Evolutionary conservation across 345 rosid genomes (phyloP), one percentile per base, ranked within the genome.

Genomic region (Citrus medica): DNA sequence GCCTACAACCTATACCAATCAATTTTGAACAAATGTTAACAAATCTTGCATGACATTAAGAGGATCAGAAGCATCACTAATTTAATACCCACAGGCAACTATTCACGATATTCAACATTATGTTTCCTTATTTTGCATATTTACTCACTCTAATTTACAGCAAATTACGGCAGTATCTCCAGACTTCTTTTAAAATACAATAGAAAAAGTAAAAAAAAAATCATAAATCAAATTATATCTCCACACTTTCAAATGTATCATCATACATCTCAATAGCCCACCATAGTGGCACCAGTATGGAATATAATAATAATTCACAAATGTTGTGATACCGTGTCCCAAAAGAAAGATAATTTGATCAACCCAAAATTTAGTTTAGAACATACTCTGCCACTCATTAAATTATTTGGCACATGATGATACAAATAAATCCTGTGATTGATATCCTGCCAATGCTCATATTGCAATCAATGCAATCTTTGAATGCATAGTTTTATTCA

Each of bases 1-100:
- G 80, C 99, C 99, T 13, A 94, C 99, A 71, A 96, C 99, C 99
- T 96, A 51, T 33, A 71, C 60, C 53, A 60, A 77, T 27, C 37
- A 63, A 25, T 51, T 77, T 38, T 59, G 63, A 74, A 83, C 42
- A 78, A 42, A 69, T 21, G 64, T 60, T 66, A 70, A 42, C 76
- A 42, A 69, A 40, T 51, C 64, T 30, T 40, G 25, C 22, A 16
- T 42, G 22, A 30, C 59, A 70, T 32, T 74, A 12, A 69, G 53
- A 56, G 30, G 21, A 60, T 61, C 22, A 19, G 7, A 78, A 46
- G 48, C 12, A 77, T 48, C 40, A 42, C 7, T 51, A 1, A 21
- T 22, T 22, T 76, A 25, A 16, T 48, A 35, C 22, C 64, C 30
- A 24, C 42, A 72, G 4, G 5, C 63, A 55, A 21, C 32, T 72